Evolutionary conservation across 148 eudicot genomes (phyloP).

Genomic region (Chenopodium quinoa): DNA sequence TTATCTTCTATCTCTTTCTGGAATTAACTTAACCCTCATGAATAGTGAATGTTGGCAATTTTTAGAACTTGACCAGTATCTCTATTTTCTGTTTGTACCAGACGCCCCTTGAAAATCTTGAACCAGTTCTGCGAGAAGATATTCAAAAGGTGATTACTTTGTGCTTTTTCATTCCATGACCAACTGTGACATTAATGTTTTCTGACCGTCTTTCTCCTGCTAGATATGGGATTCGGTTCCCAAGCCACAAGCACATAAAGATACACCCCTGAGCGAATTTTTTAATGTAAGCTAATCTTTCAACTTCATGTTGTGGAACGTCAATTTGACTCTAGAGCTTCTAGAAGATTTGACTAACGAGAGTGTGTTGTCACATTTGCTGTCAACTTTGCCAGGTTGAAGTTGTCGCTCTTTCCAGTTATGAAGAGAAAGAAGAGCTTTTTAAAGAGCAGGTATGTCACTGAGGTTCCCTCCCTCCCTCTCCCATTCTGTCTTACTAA

Average conservation of each 20-base stretch:
- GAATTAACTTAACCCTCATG: neutral
- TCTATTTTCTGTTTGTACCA: slow-evolving; percentile 27
- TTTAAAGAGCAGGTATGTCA: slow-evolving; percentile 83
- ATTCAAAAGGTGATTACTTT: slow-evolving; percentile 74
- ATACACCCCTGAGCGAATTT: slow-evolving; percentile 90
- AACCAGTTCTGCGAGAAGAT: slow-evolving; percentile 93
- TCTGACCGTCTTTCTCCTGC: slow-evolving; percentile 9
- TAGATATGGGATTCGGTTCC: slow-evolving; percentile 99
- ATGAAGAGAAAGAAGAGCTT: slow-evolving; percentile 95
- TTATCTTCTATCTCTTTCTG: neutral
- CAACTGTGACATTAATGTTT: slow-evolving; percentile 1
- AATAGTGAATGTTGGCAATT: neutral
- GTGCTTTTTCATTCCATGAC: slow-evolving; percentile 16
- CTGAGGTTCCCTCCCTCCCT: neutral
- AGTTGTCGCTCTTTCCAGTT: slow-evolving; percentile 94
- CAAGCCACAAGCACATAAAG: slow-evolving; percentile 91
- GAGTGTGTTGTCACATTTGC: slow-evolving; percentile 21
- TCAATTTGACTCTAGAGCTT: neutral
- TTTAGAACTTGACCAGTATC: neutral
- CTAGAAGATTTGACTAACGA: neutral
- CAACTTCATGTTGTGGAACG: neutral
- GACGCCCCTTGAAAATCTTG: slow-evolving; percentile 95
- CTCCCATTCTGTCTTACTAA: neutral
- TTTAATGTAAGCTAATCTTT: slow-evolving; percentile 72
- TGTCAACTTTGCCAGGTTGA: slow-evolving; percentile 60